Base-by-base conservation (phyloP, 306 rosid genomes). In the Neltuma alba region DNA sequence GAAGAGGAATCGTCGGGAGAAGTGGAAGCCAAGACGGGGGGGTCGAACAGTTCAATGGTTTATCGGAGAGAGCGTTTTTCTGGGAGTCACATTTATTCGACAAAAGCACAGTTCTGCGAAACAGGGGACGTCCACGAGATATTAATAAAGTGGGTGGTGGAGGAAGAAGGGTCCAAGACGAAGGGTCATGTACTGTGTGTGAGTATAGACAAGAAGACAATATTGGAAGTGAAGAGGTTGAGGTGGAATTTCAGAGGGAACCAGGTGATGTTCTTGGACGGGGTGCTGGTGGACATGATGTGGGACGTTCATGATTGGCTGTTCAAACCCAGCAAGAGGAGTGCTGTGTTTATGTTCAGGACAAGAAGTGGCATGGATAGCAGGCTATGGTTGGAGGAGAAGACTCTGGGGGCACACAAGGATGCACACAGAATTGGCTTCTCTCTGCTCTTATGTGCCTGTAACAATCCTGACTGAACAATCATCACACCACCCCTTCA, bases 231-330 rank as follows among this genome's bases (percentile, higher is more conserved):
- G 62, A 91, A 83, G 83, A 87, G 94, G 75, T 76, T 93, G 80
- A 86, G 82, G 83, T 93, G 97, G 99, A 96, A 96, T 81, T 96
- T 96, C 79, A 88, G 99, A 20, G 99, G 99, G 77, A 96, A 96
- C 76, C 97, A 91, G 41, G 87, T 94, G 1, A 85, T 93, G 3
- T 96, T 96, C 65, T 82, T 93, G 21, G 96, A 96, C 68, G 99
- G 98, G 27, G 82, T 91, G 81, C 48, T 96, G 44, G 97, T 96
- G 38, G 99, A 96, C 47, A 76, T 96, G 91, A 87, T 96, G 99
- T 96, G 99, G 99, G 99, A 96, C 40, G 86, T 96, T 55, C 96
- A 96, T 74, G 96, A 88, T 69, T 96, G 99, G 99, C 42, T 96
- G 38, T 91, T 91, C 82, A 89, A 87, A 52, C 77, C 85, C 3